These are phyloP conservation scores for Opeltia flavorubescens DNA, from an alignment of 495 filamentous ascomycete species.

Conservation along the genomic window DNA sequence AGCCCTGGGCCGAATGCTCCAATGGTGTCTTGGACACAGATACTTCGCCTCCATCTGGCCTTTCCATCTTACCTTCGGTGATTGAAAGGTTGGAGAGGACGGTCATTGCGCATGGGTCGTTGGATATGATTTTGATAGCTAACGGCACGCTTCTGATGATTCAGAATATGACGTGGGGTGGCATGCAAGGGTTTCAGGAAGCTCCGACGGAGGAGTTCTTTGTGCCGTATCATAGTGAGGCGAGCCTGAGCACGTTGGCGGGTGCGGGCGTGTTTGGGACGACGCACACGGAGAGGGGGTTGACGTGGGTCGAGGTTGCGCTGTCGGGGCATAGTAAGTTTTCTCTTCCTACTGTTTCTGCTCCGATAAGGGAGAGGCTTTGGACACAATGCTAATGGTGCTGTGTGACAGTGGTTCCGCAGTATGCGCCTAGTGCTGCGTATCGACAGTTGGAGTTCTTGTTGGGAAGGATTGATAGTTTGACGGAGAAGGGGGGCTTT, in stretches of 20 bases:
- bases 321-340: conserved; percentile 39
- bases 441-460: conserved; percentile 58
- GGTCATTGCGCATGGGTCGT: conserved; percentile 52
- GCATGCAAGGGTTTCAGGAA: conserved; percentile 50
- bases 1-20: conserved; percentile 49
- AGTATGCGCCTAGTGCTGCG: conserved; percentile 45
- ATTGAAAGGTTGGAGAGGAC: conserved; percentile 58
- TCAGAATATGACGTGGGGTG: conserved; percentile 79
- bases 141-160: conserved; percentile 56
- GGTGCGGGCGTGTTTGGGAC: conserved; percentile 47
- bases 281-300: conserved; percentile 48
- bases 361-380: background rate
- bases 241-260: conserved; percentile 24
- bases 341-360: background rate
- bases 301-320: conserved; percentile 50
- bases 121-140: conserved; percentile 46
- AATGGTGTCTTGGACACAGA: conserved; percentile 28
- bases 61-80: conserved; percentile 47
- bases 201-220: conserved; percentile 45
- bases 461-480: conserved; percentile 41
- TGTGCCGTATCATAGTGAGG: conserved; percentile 45
- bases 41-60: conserved; percentile 30
- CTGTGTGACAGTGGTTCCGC: conserved; percentile 24
- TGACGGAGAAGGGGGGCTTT: conserved; percentile 22
- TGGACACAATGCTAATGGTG: conserved; percentile 25